Conservation (phyloP, 495 filamentous ascomycete species). For the Penicillium dipodomyicola region DNA sequence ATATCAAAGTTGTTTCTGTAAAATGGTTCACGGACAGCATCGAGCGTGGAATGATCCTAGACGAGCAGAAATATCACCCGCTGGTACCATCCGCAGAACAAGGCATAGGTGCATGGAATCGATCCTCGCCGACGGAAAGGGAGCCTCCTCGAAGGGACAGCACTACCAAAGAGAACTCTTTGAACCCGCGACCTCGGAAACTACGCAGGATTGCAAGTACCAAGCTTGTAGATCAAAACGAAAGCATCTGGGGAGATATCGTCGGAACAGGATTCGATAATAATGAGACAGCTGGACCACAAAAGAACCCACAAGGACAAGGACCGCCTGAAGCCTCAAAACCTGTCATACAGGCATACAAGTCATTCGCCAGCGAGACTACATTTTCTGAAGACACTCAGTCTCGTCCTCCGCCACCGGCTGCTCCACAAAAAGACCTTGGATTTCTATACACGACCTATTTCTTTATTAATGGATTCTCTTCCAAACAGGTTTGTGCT, state of each 20-base stretch:
- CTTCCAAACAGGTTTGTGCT: slow-evolving; percentile 48
- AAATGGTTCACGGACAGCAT: slow-evolving; percentile 87
- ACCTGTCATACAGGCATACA: slow-evolving; percentile 35
- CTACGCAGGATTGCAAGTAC: slow-evolving; percentile 77
- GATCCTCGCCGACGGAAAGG: slow-evolving; percentile 37
- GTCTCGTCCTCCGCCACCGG: slow-evolving; percentile 19
- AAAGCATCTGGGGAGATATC: slow-evolving; percentile 86
- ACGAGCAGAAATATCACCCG: slow-evolving; percentile 80
- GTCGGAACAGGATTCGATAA: slow-evolving; percentile 53
- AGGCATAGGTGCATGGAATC: slow-evolving; percentile 76
- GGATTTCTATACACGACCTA: slow-evolving; percentile 42
- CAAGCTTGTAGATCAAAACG: slow-evolving; percentile 73
- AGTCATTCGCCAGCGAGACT: slow-evolving; percentile 45
- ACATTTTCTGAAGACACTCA: slow-evolving; percentile 32
- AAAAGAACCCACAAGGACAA: slow-evolving; percentile 35
- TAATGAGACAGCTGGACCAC: slow-evolving; percentile 26
- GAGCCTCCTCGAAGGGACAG: slow-evolving; percentile 23
- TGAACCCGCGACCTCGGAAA: slow-evolving; percentile 54
- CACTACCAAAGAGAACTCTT: slow-evolving; percentile 18
- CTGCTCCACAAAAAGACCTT: slow-evolving; percentile 15
- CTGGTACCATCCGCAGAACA: slow-evolving; percentile 62
- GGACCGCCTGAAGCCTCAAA: slow-evolving; percentile 21
- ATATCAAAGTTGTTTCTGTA: slow-evolving; percentile 68
- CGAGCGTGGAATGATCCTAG: slow-evolving; percentile 88
- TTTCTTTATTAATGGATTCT: slow-evolving; percentile 69